Conservation (phyloP, 441 rosid genomes). For the Mallotus japonicus region DNA sequence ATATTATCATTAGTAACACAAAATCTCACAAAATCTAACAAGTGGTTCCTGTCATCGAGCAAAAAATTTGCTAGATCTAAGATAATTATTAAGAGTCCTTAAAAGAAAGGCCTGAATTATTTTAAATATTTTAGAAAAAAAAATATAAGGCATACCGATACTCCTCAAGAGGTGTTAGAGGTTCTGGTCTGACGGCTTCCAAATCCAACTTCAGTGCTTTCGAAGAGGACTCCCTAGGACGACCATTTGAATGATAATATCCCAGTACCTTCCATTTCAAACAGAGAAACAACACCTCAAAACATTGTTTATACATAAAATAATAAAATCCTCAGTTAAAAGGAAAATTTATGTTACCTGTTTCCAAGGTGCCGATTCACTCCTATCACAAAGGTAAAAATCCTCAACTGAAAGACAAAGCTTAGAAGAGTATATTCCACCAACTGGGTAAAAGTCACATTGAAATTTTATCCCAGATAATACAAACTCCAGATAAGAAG, state of each 20-base stretch:
- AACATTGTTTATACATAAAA: constrained; percentile 10
- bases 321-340: not conserved
- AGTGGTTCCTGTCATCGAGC: not conserved
- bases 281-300: constrained; percentile 26
- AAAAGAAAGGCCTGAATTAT: not conserved
- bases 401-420: constrained; percentile 69
- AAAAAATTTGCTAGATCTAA: not conserved
- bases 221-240: constrained; percentile 84
- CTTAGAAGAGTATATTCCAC: constrained; percentile 66
- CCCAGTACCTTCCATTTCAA: constrained; percentile 69
- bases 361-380: constrained; percentile 80
- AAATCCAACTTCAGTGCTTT: constrained; percentile 78
- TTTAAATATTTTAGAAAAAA: constrained; percentile 10
- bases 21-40: too few species aligned
- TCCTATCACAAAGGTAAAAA: constrained; percentile 70
- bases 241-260: constrained; percentile 75
- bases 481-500: constrained; percentile 66
- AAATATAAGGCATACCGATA: constrained; percentile 55
- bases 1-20: not conserved
- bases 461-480: constrained; percentile 64
- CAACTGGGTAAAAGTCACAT: constrained; percentile 62
- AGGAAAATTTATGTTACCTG: constrained; percentile 49
- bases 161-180: constrained; percentile 90
- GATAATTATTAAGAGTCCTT: not conserved
- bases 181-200: constrained; percentile 94